phyloP scores from a whole-genome alignment of 2,329 filamentous ascomycete species.

The Alternaria postmessia region DNA sequence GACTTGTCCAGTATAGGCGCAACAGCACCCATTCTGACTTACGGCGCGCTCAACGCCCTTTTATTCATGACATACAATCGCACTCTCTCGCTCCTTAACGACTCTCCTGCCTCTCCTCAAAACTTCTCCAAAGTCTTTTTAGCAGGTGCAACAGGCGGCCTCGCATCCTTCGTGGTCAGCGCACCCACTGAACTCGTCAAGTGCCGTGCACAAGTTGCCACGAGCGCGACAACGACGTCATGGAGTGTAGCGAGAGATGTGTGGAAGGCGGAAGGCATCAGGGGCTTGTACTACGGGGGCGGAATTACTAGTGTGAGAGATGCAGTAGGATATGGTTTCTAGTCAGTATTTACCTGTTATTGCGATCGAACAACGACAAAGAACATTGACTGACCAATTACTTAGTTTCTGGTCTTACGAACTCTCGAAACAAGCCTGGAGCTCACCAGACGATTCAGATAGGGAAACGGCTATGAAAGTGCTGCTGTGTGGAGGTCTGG shows the following conservation, averaged over 20 bases:
- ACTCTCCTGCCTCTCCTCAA: slow-evolving; percentile 30
- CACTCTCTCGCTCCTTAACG: slow-evolving; percentile 69
- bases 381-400: neutral
- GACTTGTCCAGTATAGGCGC: slow-evolving; percentile 63
- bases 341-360: slow-evolving; percentile 59
- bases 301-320: slow-evolving; percentile 82
- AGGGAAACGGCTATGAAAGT: slow-evolving; percentile 67
- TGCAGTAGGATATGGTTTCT: slow-evolving; percentile 94
- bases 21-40: slow-evolving; percentile 85
- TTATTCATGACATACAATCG: slow-evolving; percentile 93
- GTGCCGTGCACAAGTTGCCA: slow-evolving; percentile 79
- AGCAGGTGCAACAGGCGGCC: slow-evolving; percentile 80
- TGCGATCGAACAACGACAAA: neutral
- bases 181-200: slow-evolving; percentile 92
- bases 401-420: slow-evolving; percentile 89
- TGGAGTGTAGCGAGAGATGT: slow-evolving; percentile 71
- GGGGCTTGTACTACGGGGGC: slow-evolving; percentile 83
- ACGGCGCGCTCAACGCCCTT: slow-evolving; percentile 88
- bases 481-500: slow-evolving; percentile 84
- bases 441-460: slow-evolving; percentile 55
- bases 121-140: slow-evolving; percentile 75
- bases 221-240: slow-evolving; percentile 55
- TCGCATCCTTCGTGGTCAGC: slow-evolving; percentile 85
- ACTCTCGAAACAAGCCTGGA: slow-evolving; percentile 69
- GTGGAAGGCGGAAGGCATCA: slow-evolving; percentile 65